phyloP scores from a whole-genome alignment of 768 basidiomycete species.

The Serendipita sp. region DNA sequence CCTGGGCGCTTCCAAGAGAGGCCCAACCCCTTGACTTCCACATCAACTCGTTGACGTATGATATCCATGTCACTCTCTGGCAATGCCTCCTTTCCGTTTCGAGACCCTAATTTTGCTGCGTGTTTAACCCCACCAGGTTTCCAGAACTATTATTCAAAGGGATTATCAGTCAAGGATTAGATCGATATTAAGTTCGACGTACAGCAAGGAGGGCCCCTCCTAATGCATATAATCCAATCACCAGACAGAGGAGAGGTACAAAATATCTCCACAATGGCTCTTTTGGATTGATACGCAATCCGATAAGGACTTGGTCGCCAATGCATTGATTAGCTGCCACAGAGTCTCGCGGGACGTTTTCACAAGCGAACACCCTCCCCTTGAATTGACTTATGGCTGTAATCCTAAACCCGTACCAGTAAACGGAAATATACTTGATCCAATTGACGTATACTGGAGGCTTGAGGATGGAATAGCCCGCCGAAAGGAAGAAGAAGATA shows the following conservation, averaged over 20 bases:
- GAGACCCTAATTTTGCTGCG: conserved; percentile 18
- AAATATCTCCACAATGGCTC: conserved; percentile 14
- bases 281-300: conserved; percentile 19
- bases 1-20: conserved; percentile 7
- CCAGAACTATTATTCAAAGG: background rate
- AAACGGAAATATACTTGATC: conserved; percentile 25
- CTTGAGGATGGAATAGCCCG: conserved; percentile 14
- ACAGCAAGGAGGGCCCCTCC: conserved; percentile 20
- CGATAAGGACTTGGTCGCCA: conserved; percentile 25
- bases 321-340: conserved; percentile 17
- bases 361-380: conserved; percentile 20
- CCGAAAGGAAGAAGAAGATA: conserved; percentile 16
- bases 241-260: conserved; percentile 14
- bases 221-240: conserved; percentile 18
- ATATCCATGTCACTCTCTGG: conserved; percentile 18
- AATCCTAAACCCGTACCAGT: conserved; percentile 26
- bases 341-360: conserved; percentile 13
- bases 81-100: conserved; percentile 9
- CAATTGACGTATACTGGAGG: conserved; percentile 22
- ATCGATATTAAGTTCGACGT: conserved; percentile 6
- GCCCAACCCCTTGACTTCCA: conserved; percentile 15
- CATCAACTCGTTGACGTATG: conserved; percentile 19
- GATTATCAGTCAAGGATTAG: background rate
- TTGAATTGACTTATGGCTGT: conserved; percentile 25
- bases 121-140: conserved; percentile 23